These are phyloP conservation scores for Knufia fluminis DNA, from an alignment of 2,329 filamentous ascomycete genomes.

Conservation along the genomic window DNA sequence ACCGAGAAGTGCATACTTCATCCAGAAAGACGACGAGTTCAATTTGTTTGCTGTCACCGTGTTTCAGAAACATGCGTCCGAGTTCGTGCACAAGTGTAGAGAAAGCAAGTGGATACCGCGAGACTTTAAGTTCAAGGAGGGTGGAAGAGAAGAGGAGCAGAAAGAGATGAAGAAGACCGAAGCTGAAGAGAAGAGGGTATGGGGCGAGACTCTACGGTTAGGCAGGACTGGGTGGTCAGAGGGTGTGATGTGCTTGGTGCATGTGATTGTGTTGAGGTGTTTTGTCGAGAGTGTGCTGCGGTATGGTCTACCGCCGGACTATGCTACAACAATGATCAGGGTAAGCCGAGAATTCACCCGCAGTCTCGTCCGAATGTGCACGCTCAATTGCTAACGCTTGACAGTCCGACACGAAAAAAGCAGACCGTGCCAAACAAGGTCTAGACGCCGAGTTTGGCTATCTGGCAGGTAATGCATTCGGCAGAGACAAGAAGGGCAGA, in stretches of 20 bases:
- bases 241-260: slow-evolving; percentile 90
- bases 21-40: slow-evolving; percentile 84
- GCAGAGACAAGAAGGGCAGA: slow-evolving; percentile 84
- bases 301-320: slow-evolving; percentile 86
- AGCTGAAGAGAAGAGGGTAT: slow-evolving; percentile 80
- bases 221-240: slow-evolving; percentile 92
- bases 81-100: slow-evolving; percentile 85
- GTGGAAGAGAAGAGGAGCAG: slow-evolving; percentile 79
- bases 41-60: slow-evolving; percentile 78
- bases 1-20: slow-evolving; percentile 69
- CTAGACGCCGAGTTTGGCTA: slow-evolving; percentile 83
- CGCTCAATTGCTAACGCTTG: slow-evolving; percentile 5
- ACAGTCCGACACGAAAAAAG: slow-evolving; percentile 72
- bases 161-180: slow-evolving; percentile 73
- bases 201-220: slow-evolving; percentile 80
- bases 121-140: slow-evolving; percentile 87
- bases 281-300: slow-evolving; percentile 98
- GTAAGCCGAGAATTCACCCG: too few species aligned
- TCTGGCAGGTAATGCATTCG: slow-evolving; percentile 87
- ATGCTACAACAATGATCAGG: slow-evolving; percentile 74
- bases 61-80: slow-evolving; percentile 81
- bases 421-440: slow-evolving; percentile 67
- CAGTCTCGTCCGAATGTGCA: too few species aligned
- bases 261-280: slow-evolving; percentile 79
- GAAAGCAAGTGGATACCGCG: slow-evolving; percentile 92